Percentiles rank a stretch among this genome's conserved stretches.
Conservation (phyloP, 805 yeast genomes). For the Yamadazyma nakazawae region DNA sequence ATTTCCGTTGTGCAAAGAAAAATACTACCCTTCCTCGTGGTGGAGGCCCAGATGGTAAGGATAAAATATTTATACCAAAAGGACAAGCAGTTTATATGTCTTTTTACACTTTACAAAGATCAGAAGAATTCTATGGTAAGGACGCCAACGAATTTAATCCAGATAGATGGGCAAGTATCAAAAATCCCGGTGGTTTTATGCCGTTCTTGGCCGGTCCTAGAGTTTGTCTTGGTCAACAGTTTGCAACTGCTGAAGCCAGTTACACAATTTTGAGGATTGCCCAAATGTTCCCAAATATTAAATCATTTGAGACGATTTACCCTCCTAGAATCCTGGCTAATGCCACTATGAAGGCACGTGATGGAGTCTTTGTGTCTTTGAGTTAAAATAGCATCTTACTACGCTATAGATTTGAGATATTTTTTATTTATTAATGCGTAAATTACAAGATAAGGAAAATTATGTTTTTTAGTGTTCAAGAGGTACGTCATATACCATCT, state of each 20-base stretch:
- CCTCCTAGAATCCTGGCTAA: slow-evolving; percentile 31
- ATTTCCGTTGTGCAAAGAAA: slow-evolving; percentile 29
- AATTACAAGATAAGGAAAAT: no score
- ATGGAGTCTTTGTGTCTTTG: slow-evolving; percentile 15
- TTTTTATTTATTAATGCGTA: neutral
- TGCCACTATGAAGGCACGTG: slow-evolving; percentile 26
- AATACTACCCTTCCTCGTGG: slow-evolving; percentile 30
- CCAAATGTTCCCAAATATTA: slow-evolving; percentile 23
- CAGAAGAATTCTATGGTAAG: slow-evolving; percentile 38
- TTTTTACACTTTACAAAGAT: slow-evolving; percentile 45
- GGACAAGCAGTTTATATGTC: slow-evolving; percentile 43
- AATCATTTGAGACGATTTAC: slow-evolving; percentile 19
- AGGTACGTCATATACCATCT: slow-evolving; percentile 15
- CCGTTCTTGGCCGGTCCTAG: slow-evolving; percentile 59
- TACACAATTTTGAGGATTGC: slow-evolving; percentile 40
- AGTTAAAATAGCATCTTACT: neutral
- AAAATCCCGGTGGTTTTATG: slow-evolving; percentile 46
- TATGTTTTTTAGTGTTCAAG: neutral
- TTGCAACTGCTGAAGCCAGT: slow-evolving; percentile 54
- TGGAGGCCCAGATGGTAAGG: slow-evolving; percentile 27
- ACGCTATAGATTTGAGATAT: neutral
- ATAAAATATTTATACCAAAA: slow-evolving; percentile 35
- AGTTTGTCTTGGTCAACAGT: slow-evolving; percentile 56
- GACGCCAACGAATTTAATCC: slow-evolving; percentile 48
- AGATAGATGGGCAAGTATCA: slow-evolving; percentile 45